A percentile compares a stretch with the other conserved stretches of the same genome.
Conservation (phyloP, 2,329 filamentous ascomycete species). For the Fusarium humuli region DNA sequence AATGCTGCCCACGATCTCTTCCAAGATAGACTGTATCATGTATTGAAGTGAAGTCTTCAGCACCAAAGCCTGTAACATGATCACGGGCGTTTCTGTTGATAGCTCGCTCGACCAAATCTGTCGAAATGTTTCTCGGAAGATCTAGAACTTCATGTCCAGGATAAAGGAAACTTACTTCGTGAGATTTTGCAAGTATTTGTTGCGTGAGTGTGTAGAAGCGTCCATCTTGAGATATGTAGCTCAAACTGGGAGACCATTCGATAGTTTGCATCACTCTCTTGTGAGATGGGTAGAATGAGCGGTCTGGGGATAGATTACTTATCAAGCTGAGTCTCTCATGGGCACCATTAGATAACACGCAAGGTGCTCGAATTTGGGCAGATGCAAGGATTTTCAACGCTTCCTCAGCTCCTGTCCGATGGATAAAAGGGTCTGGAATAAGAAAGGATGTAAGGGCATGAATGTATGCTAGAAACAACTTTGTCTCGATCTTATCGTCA, state of each 20-base stretch:
- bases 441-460: constrained; percentile 67
- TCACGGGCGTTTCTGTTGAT: constrained; percentile 27
- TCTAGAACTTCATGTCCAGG: neutral
- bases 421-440: constrained; percentile 61
- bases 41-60: constrained; percentile 27
- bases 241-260: constrained; percentile 55
- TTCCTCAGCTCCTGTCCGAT: constrained; percentile 65
- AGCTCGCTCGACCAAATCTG: constrained; percentile 23
- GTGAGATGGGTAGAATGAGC: constrained; percentile 59
- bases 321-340: neutral
- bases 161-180: constrained; percentile 28
- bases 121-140: too few relatives aligned
- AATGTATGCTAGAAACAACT: constrained; percentile 62
- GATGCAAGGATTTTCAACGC: constrained; percentile 62
- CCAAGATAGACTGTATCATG: too few relatives aligned
- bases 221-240: constrained; percentile 59
- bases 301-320: constrained; percentile 39
- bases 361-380: constrained; percentile 57
- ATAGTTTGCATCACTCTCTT: constrained; percentile 60
- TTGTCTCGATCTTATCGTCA: constrained; percentile 63
- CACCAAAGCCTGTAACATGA: constrained; percentile 34
- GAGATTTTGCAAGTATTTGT: neutral
- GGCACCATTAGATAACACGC: too few relatives aligned
- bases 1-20: too few relatives aligned
- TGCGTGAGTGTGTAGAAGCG: constrained; percentile 48